Evolutionary conservation across 2,329 filamentous ascomycete genomes (phyloP).

Genomic region (Oidium heveae): DNA sequence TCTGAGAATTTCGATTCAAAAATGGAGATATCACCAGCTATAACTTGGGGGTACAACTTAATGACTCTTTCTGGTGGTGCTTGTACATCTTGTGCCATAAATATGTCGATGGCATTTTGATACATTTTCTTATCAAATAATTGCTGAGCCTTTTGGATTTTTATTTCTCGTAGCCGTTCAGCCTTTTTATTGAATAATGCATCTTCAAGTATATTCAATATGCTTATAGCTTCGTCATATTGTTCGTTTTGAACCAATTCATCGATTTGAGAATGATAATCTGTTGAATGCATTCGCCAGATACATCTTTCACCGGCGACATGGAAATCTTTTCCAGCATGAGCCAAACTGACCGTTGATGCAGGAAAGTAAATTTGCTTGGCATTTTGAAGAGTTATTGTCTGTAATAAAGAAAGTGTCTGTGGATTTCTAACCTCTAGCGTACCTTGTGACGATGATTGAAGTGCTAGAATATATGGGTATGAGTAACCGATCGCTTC

Average conservation of each 20-base stretch:
- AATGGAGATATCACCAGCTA: conserved; percentile 57
- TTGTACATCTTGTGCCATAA: conserved; percentile 49
- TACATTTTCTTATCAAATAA: conserved; percentile 70
- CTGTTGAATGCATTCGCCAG: conserved; percentile 86
- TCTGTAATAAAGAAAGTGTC: conserved; percentile 73
- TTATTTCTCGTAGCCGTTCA: conserved; percentile 57
- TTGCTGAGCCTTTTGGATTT: conserved; percentile 70
- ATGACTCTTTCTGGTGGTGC: conserved; percentile 79
- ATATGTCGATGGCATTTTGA: conserved; percentile 65
- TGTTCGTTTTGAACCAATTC: conserved; percentile 48
- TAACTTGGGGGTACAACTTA: conserved; percentile 54
- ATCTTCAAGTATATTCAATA: conserved; percentile 76
- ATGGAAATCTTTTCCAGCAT: conserved; percentile 87
- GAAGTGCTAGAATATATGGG: conserved; percentile 74
- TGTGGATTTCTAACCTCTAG: conserved; percentile 84
- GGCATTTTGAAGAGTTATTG: conserved; percentile 56
- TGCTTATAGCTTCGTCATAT: conserved; percentile 78
- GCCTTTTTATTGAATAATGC: conserved; percentile 66
- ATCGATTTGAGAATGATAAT: conserved; percentile 75
- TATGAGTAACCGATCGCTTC: conserved; percentile 91
- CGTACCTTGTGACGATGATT: conserved; percentile 56
- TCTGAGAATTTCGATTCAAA: conserved; percentile 24
- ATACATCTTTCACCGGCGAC: conserved; percentile 76
- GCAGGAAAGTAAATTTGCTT: conserved; percentile 75
- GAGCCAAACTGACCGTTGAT: conserved; percentile 77